Conservation (phyloP, 2,329 filamentous ascomycete genomes). For the Fusarium heterosporum region DNA sequence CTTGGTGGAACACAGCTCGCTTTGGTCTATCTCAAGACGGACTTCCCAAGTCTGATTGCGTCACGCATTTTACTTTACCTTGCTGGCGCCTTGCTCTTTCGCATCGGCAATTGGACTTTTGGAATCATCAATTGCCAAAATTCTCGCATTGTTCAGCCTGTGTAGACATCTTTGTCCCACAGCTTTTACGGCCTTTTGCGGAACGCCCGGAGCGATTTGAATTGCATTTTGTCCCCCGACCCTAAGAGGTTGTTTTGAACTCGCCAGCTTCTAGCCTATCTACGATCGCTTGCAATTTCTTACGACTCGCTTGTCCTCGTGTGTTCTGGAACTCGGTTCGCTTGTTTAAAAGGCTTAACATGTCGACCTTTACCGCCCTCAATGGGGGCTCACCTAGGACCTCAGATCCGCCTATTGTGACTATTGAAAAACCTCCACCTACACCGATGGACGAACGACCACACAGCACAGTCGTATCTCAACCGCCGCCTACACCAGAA, state of each 20-base stretch:
- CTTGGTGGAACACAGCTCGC: constrained; percentile 10
- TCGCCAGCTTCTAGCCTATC: constrained; percentile 8
- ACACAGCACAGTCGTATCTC: constrained; percentile 41
- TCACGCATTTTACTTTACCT: constrained; percentile 10
- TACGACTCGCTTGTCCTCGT: constrained; percentile 5
- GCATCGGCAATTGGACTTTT: constrained; percentile 7
- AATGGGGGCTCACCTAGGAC: constrained; percentile 62
- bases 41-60: constrained; percentile 15
- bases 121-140: constrained; percentile 6
- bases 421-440: constrained; percentile 48
- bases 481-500: constrained; percentile 46
- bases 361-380: constrained; percentile 66
- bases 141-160: neutral
- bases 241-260: constrained; percentile 7
- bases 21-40: constrained; percentile 12
- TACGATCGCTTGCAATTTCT: constrained; percentile 1
- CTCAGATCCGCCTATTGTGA: constrained; percentile 51
- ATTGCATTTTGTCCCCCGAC: constrained; percentile 15
- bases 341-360: constrained; percentile 43
- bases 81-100: neutral
- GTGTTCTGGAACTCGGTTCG: constrained; percentile 5
- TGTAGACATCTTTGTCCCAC: constrained; percentile 7
- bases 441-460: constrained; percentile 52
- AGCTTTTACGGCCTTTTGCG: constrained; percentile 23
- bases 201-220: constrained; percentile 34